Conservation (phyloP, 352 stramenopile genomes). For the Pythium phragmitis region DNA sequence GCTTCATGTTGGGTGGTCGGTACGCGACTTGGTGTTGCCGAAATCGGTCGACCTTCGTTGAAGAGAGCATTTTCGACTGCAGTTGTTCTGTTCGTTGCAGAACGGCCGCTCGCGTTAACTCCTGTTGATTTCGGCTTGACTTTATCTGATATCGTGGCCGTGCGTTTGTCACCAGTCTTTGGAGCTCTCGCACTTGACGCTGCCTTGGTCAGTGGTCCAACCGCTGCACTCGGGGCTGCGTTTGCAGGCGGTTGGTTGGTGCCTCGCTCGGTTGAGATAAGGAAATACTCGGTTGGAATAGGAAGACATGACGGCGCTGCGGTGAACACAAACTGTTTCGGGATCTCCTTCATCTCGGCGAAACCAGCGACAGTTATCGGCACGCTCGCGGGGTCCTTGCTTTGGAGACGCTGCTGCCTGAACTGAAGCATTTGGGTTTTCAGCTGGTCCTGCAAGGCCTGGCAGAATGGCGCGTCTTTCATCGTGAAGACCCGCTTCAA, state of each 20-base stretch:
- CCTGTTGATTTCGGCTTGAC: background rate
- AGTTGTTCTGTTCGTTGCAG: background rate
- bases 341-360: constrained; percentile 53
- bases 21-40: background rate
- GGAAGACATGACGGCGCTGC: constrained; percentile 27
- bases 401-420: constrained; percentile 18
- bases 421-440: constrained; percentile 3
- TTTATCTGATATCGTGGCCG: too few species aligned
- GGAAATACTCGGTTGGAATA: constrained; percentile 65
- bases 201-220: background rate
- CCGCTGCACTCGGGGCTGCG: background rate
- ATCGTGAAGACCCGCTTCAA: constrained; percentile 86
- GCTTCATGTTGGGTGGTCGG: background rate
- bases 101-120: background rate
- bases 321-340: constrained; percentile 64
- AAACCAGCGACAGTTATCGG: constrained; percentile 20
- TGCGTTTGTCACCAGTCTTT: background rate
- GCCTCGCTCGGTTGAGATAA: constrained; percentile 3
- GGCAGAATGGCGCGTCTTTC: constrained; percentile 64
- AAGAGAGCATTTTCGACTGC: background rate
- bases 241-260: background rate
- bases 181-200: background rate
- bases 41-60: background rate
- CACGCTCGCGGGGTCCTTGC: constrained; percentile 14
- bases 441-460: constrained; percentile 1